These are phyloP conservation scores for Phyllosticta ampelicida DNA, from an alignment of 2,329 filamentous ascomycete species.

Conservation along the genomic window DNA sequence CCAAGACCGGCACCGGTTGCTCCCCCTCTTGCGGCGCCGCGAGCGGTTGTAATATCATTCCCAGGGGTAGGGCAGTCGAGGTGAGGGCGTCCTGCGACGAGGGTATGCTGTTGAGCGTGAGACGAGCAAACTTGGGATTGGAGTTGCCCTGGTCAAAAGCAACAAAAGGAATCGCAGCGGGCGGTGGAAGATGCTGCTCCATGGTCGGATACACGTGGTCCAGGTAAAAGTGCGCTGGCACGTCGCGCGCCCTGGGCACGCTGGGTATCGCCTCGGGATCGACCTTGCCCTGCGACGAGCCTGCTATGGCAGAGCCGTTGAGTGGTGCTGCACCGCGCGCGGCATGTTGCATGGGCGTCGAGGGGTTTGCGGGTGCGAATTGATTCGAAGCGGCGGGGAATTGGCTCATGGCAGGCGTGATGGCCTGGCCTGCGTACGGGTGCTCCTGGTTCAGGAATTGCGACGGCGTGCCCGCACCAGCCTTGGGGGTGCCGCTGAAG, in stretches of 20 bases:
- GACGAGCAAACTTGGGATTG: constrained; percentile 82
- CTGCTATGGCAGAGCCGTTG: constrained; percentile 30
- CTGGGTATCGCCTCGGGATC: constrained; percentile 91
- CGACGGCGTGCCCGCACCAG: constrained; percentile 43
- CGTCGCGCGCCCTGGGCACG: constrained; percentile 74
- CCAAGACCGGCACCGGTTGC: constrained; percentile 76
- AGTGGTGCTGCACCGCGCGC: constrained; percentile 23
- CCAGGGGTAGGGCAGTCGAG: constrained; percentile 74
- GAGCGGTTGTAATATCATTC: constrained; percentile 79
- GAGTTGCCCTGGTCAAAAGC: constrained; percentile 95
- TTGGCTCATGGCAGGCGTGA: constrained; percentile 42
- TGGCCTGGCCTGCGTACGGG: constrained; percentile 31
- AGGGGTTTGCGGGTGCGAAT: constrained; percentile 34
- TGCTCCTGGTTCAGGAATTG: constrained; percentile 46
- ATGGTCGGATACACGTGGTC: constrained; percentile 89
- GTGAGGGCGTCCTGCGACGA: constrained; percentile 67
- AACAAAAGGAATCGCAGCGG: constrained; percentile 78
- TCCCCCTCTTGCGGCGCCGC: constrained; percentile 77
- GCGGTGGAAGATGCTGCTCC: constrained; percentile 84
- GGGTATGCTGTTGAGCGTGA: constrained; percentile 91
- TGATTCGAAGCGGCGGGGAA: constrained; percentile 51
- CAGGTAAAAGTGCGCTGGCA: constrained; percentile 72
- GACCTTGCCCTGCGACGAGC: constrained; percentile 61
- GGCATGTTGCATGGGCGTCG: constrained; percentile 25
- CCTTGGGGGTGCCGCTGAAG: constrained; percentile 57